These are phyloP conservation scores for Rhizoclosmatium globosum DNA, from an alignment of 192 early-diverging fungal genomes.

Conservation along the genomic window DNA sequence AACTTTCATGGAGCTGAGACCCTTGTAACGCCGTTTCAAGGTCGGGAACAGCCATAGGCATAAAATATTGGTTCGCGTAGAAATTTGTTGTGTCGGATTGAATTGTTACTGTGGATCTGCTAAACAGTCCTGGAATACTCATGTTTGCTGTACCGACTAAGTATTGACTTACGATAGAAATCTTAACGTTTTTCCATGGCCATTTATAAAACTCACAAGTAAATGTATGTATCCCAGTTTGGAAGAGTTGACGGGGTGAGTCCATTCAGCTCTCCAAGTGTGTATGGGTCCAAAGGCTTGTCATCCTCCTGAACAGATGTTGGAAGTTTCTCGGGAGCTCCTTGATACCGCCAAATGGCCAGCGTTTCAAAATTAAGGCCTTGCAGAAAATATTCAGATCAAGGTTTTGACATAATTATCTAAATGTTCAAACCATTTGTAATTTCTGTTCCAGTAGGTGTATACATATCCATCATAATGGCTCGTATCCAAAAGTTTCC, in stretches of 20 bases:
- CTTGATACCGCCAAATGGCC: slow-evolving; percentile 23
- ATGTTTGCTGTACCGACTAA: not conserved
- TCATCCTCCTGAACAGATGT: not conserved
- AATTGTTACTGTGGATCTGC: slow-evolving; percentile 16
- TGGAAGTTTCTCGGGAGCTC: not conserved
- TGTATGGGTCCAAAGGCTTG: slow-evolving; percentile 13
- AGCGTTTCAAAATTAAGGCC: not conserved
- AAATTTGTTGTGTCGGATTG: not conserved
- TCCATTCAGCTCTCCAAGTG: slow-evolving; percentile 31
- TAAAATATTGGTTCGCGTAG: slow-evolving; percentile 8
- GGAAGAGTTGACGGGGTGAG: not conserved
- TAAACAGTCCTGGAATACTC: slow-evolving; percentile 47
- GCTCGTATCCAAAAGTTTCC: slow-evolving; percentile 29
- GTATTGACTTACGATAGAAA: not conserved
- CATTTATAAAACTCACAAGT: not conserved
- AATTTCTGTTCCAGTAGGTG: slow-evolving; percentile 15
- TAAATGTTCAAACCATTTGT: slow-evolving; percentile 15
- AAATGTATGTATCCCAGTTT: not conserved
- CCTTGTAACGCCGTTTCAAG: slow-evolving; percentile 9
- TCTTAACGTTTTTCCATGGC: not conserved
- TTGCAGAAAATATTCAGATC: not conserved
- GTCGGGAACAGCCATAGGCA: not conserved
- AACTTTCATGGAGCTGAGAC: not conserved
- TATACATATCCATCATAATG: slow-evolving; percentile 26
- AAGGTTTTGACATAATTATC: not conserved